Evolutionary conservation across 768 basidiomycete species (phyloP).

Genomic region (Suillus bovinus): DNA sequence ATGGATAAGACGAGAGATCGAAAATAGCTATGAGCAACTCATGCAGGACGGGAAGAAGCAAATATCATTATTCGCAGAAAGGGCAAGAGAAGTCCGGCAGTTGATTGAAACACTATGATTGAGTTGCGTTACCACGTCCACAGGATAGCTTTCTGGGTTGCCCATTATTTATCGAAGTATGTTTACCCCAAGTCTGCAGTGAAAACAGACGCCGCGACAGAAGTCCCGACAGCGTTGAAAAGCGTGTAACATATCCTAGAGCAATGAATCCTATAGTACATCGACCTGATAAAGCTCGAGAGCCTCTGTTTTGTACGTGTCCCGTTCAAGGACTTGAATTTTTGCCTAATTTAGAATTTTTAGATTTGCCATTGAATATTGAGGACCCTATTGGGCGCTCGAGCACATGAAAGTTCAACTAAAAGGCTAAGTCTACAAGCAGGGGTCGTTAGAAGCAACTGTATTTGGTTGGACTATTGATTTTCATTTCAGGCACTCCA

Average conservation of each 20-base stretch:
- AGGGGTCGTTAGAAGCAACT: neutral
- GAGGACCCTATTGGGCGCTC: no score
- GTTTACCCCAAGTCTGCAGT: neutral
- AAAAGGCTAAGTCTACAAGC: neutral
- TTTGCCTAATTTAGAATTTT: neutral
- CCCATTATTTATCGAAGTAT: neutral
- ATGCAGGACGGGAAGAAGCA: constrained; percentile 50
- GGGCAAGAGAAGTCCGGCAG: constrained; percentile 41
- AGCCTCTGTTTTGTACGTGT: neutral
- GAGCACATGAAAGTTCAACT: neutral
- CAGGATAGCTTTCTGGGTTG: neutral
- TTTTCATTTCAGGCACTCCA: neutral
- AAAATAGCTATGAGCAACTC: constrained; percentile 62
- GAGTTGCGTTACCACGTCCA: neutral
- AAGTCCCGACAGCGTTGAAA: neutral
- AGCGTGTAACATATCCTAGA: neutral
- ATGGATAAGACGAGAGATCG: constrained; percentile 78
- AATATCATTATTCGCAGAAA: constrained; percentile 48
- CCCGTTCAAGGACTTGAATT: neutral
- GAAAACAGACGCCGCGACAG: neutral
- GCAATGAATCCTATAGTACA: neutral
- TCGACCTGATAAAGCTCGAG: neutral
- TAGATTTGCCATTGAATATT: neutral
- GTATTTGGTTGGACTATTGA: neutral
- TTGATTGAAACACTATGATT: constrained; percentile 35